Percentiles rank a stretch among this genome's conserved stretches.
Evolutionary conservation across 495 filamentous ascomycete species (phyloP).

Genomic region (Thermothielavioides terrestris): DNA sequence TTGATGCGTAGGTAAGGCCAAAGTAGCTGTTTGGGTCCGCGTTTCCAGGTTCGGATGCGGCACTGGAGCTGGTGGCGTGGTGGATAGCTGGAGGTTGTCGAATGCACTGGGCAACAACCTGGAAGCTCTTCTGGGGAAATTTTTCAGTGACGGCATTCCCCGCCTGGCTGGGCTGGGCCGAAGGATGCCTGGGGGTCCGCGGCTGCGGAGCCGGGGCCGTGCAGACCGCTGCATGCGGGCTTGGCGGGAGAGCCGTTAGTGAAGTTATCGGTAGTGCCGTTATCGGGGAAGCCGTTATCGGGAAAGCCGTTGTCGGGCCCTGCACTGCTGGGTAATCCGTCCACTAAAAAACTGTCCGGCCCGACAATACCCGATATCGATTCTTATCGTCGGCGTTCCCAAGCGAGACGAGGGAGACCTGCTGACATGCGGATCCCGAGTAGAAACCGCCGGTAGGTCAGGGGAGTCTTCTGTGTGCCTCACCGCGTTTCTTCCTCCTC

Average conservation of each 20-base stretch:
- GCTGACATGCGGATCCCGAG: neutral
- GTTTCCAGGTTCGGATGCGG: neutral
- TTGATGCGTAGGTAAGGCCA: neutral
- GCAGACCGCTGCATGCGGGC: too few species aligned
- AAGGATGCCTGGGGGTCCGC: neutral
- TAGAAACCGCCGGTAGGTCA: slow-evolving; percentile 13
- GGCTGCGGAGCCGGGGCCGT: neutral
- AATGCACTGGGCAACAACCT: too few species aligned
- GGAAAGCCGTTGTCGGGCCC: too few species aligned
- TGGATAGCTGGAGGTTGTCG: neutral
- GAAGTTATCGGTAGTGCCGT: too few species aligned
- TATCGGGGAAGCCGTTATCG: too few species aligned
- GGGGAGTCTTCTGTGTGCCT: slow-evolving; percentile 4
- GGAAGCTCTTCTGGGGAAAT: neutral
- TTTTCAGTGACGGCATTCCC: slow-evolving; percentile 19
- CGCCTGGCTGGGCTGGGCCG: neutral
- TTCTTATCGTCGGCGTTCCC: too few species aligned
- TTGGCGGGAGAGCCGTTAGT: too few species aligned
- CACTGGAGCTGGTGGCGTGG: too few species aligned
- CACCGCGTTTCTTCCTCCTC: too few species aligned
- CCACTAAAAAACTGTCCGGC: too few species aligned
- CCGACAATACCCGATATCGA: slow-evolving; percentile 27
- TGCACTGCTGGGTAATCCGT: too few species aligned
- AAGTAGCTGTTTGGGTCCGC: neutral
- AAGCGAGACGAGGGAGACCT: too few species aligned